phyloP scores from a whole-genome alignment of 1,284 basidiomycete genomes.

The Rhodotorula mucilaginosa region DNA sequence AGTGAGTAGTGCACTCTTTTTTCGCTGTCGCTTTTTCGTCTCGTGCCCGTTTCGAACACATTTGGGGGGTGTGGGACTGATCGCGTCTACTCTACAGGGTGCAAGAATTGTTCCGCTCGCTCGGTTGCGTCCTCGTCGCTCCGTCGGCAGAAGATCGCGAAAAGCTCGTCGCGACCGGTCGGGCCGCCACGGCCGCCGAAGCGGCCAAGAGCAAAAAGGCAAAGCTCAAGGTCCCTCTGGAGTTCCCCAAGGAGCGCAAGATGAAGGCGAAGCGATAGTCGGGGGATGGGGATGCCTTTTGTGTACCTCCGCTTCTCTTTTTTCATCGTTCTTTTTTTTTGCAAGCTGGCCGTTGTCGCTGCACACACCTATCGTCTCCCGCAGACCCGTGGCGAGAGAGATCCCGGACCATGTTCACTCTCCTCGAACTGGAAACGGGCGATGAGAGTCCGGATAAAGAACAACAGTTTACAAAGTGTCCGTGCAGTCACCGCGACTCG shows the following conservation, averaged over 20 bases:
- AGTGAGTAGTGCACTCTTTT: conserved; percentile 52
- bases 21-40: too few relatives aligned
- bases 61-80: too few relatives aligned
- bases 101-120: conserved; percentile 51
- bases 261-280: conserved; percentile 49
- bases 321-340: background rate
- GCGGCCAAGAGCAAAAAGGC: conserved; percentile 60
- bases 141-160: conserved; percentile 58
- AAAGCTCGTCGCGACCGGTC: conserved; percentile 20
- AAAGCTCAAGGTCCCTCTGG: conserved; percentile 67
- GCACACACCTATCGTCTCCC: too few relatives aligned
- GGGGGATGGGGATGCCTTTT: too few relatives aligned
- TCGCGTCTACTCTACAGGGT: conserved; percentile 11
- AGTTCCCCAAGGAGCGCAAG: conserved; percentile 64
- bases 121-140: conserved; percentile 66
- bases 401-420: too few relatives aligned
- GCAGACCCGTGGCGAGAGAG: too few relatives aligned
- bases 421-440: too few relatives aligned
- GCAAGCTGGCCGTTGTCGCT: too few relatives aligned
- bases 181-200: conserved; percentile 25
- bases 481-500: too few relatives aligned
- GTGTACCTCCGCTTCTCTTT: background rate
- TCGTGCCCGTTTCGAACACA: too few relatives aligned
- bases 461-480: background rate
- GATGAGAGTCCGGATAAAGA: too few relatives aligned